These are phyloP conservation scores for Saturnispora kantuleensis DNA, from an alignment of 805 yeast species.

Conservation along the genomic window DNA sequence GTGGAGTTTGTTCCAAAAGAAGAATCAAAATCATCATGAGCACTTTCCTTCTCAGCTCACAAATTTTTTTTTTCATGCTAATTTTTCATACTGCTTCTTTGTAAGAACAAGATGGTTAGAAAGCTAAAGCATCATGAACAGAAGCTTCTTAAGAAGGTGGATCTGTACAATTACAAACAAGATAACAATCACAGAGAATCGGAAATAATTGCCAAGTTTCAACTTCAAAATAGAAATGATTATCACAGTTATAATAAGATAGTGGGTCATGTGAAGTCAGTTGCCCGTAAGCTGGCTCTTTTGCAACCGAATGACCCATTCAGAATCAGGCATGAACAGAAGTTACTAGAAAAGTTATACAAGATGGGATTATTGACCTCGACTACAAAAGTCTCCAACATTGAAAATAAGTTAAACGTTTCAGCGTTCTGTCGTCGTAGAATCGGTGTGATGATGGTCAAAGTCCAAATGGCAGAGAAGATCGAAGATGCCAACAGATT, in stretches of 20 bases:
- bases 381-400: constrained; percentile 81
- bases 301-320: constrained; percentile 82
- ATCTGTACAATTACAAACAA: constrained; percentile 95
- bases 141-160: constrained; percentile 89
- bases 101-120: constrained; percentile 51
- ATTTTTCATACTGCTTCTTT: neutral
- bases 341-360: constrained; percentile 77
- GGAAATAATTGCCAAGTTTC: constrained; percentile 93
- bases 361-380: constrained; percentile 82
- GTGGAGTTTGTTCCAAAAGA: neutral
- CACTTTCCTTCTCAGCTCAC: neutral
- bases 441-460: constrained; percentile 88
- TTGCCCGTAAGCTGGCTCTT: constrained; percentile 78
- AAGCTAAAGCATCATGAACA: constrained; percentile 90
- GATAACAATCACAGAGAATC: constrained; percentile 92
- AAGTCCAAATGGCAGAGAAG: constrained; percentile 88
- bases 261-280: constrained; percentile 83
- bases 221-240: constrained; percentile 90
- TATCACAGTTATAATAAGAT: constrained; percentile 88
- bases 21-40: neutral
- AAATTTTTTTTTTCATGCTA: neutral
- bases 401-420: constrained; percentile 87
- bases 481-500: constrained; percentile 82
- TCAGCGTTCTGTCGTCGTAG: constrained; percentile 88
- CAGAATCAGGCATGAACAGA: constrained; percentile 80